Evolutionary conservation across 2,329 filamentous ascomycete genomes (phyloP), one percentile per base, ranked within the genome.

Genomic region (Fusarium albidum): DNA sequence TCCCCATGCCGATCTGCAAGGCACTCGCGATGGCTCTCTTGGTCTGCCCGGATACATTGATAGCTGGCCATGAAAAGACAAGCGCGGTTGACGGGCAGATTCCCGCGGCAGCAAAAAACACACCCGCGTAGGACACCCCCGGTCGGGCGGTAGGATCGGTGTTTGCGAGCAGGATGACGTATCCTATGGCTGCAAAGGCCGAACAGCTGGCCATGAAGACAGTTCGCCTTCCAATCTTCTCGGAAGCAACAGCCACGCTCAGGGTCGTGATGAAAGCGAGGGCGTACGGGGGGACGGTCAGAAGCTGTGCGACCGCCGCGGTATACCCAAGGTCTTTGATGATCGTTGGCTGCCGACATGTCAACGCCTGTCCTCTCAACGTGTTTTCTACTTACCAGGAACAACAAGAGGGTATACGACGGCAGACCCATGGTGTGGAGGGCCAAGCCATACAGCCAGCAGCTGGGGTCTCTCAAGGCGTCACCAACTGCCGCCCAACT

Each of bases 381-480:
- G 4, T 2, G 2, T 9, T 13, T 1, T 3, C 9, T 0, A 61
- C 77, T 50, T 65, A 82, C 72, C 71, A 84, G 51, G 49, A 85
- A 85, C 3, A 85, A 69, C 0, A 85, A 78, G 6, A 83, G 71
- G 0, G 82, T 84, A 52, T 85, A 85, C 0, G 84, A 71, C 0
- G 82, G 82, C 11, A 92, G 71, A 50, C 84, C 88, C 78, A 91
- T 85, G 6, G 87, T 90, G 68, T 92, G 88, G 63, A 90, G 91
- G 0, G 81, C 83, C 0, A 90, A 69, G 0, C 87, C 86, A 59
- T 92, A 92, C 0, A 92, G 77, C 86, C 85, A 91, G 65, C 86
- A 86, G 66, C 87, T 91, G 2, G 83, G 82, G 62, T 93, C 87
- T 12, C 78, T 82, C 33, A 91, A 69, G 0, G 89, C 89, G 14